Base-by-base conservation (phyloP, 805 yeast genomes). In the Candida namnaoensis region DNA sequence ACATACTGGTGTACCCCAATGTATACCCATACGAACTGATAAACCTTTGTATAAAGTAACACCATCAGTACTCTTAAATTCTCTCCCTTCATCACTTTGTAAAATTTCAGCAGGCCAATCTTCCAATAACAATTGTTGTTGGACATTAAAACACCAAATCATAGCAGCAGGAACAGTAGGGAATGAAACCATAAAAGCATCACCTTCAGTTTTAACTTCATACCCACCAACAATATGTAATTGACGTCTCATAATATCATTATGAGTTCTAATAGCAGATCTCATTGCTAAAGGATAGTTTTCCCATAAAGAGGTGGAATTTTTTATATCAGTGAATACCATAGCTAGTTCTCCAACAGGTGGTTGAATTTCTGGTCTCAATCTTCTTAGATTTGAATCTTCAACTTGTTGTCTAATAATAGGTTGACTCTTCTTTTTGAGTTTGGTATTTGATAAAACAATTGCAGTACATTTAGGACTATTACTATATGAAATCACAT, bases 171-270 rank as follows among this genome's bases (percentile, higher is more conserved):
- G 77, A 1, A 95, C 91, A 0, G 95, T 82, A 0, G 96, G 95
- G 61, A 93, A 93, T 11, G 97, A 87, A 12, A 93, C 97, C 87
- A 93, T 90, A 53, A 93, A 93, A 0, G 99, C 96, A 70, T 93
- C 99, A 57, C 99, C 99, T 77, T 93, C 99, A 2, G 97, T 93
- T 60, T 93, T 93, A 26, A 93, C 99, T 60, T 93, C 99, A 58
- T 93, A 93, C 2, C 99, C 99, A 32, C 98, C 97, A 56, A 86
- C 87, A 38, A 90, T 81, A 51, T 96, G 75, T 47, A 93, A 65
- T 50, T 88, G 95, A 39, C 98, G 76, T 56, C 99, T 78, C 99
- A 93, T 93, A 28, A 93, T 76, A 23, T 86, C 76, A 57, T 93
- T 93, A 62, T 93, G 99, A 5, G 87, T 83, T 62, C 88, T 88